These are phyloP conservation scores for Linderniella brevidens DNA, from an alignment of 257 asterid species.

Conservation along the genomic window DNA sequence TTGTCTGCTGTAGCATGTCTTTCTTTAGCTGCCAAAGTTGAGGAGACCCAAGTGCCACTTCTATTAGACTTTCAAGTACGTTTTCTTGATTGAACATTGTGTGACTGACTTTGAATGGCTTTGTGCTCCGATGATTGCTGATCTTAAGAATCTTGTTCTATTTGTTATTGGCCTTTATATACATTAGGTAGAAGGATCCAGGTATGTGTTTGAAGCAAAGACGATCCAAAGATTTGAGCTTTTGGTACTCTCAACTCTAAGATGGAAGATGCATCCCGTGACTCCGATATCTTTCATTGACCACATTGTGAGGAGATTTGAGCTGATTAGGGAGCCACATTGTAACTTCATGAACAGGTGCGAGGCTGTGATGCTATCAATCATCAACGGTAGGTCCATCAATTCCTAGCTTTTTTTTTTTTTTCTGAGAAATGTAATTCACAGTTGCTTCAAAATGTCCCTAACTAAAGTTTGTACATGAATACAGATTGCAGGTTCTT, in stretches of 20 bases:
- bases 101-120: not conserved
- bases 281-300: slow-evolving; percentile 73
- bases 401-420: not conserved
- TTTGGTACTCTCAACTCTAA: slow-evolving; percentile 53
- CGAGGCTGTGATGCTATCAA: slow-evolving; percentile 38
- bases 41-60: slow-evolving; percentile 75
- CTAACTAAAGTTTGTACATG: not conserved
- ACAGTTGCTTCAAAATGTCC: not conserved
- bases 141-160: slow-evolving; percentile 11
- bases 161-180: slow-evolving; percentile 10
- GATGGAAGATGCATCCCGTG: slow-evolving; percentile 72
- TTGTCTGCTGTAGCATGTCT: slow-evolving; percentile 76
- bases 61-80: slow-evolving; percentile 65
- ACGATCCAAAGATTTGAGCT: slow-evolving; percentile 81
- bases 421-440: no score
- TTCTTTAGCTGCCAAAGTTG: slow-evolving; percentile 81
- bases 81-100: not conserved
- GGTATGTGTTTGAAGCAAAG: slow-evolving; percentile 64
- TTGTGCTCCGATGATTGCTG: not conserved
- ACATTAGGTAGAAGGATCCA: slow-evolving; percentile 48
- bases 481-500: slow-evolving; percentile 45
- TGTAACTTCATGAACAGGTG: slow-evolving; percentile 41
- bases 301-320: slow-evolving; percentile 60
- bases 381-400: slow-evolving; percentile 38
- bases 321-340: slow-evolving; percentile 23